Evolutionary conservation across 768 basidiomycete species (phyloP).

Genomic region (Suillus cothurnatus): DNA sequence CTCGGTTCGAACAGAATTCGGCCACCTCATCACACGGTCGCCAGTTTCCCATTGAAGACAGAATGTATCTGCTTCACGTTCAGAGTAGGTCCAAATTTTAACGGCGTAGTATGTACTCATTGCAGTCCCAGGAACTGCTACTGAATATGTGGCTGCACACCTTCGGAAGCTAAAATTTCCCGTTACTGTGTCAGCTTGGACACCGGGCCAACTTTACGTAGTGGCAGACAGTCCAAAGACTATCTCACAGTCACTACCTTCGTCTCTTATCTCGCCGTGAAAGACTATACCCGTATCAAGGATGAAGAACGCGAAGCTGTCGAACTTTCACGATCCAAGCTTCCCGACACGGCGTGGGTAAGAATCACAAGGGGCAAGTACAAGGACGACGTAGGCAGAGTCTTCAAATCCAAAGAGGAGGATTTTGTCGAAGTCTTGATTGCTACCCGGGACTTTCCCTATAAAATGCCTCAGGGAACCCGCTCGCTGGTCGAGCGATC

Average conservation of each 20-base stretch:
- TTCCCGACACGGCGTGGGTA: not conserved
- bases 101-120: not conserved
- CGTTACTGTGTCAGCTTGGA: not conserved
- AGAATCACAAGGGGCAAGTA: not conserved
- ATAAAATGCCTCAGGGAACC: not conserved
- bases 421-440: not conserved
- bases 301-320: not conserved
- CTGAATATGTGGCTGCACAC: not conserved
- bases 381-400: not conserved
- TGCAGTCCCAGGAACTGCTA: constrained; percentile 5
- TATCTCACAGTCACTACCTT: not conserved
- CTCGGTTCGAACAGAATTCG: no score
- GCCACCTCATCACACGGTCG: not conserved
- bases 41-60: not conserved
- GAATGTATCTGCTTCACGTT: not conserved
- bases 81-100: not conserved
- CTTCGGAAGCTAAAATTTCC: not conserved
- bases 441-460: not conserved
- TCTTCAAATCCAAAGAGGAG: not conserved
- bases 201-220: not conserved
- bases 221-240: not conserved
- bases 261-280: not conserved
- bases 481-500: not conserved
- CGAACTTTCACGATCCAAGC: not conserved
- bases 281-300: not conserved